Base-by-base conservation (phyloP, 148 eudicot species). In the Gaultheria prostrata region DNA sequence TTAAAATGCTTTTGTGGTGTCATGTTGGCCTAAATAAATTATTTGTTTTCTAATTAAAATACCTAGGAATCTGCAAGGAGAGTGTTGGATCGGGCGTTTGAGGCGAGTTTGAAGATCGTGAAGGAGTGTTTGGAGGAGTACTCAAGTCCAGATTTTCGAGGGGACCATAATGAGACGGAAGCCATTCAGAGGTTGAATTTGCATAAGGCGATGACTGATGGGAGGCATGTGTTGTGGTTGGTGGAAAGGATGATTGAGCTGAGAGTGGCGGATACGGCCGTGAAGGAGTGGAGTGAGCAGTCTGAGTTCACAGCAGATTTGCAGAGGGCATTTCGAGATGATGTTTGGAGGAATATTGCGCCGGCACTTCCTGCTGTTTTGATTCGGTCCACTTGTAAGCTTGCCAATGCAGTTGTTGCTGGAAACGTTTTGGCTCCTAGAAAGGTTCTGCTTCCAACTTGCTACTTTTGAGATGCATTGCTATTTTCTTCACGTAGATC, bases 191-290 rank as follows among this genome's bases (percentile, higher is more conserved):
- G 98, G 91, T 78, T 93, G 88, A 92, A 96, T 88, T 85, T 96
- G 89, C 99, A 94, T 65, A 84, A 89, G 0, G 94, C 93, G 3
- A 84, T 90, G 95, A 91, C 90, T 0, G 92, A 91, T 63, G 93
- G 93, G 80, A 94, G 88, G 89, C 97, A 96, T 84, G 74, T 96
- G 94, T n/a, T 92, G 88, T 94, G 99, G 99, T 75, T 96, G 63
- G 85, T 94, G 30, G 99, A 96, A 87, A 91, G 97, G 95, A 96
- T 96, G 98, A 89, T 94, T 82, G 98, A 96, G 89, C 81, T 96
- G 82, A 89, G 88, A 81, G 98, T 94, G 12, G 98, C 98, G 0
- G 98, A 94, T 54, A 79, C 73, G 80, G 98, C 98, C 0, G 98
- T 93, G 21, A 89, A 87, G 86, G 91, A 90, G 84, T 94, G 98